phyloP scores from a whole-genome alignment of 1,139 yeast species.

The Suhomyces bribrorum region DNA sequence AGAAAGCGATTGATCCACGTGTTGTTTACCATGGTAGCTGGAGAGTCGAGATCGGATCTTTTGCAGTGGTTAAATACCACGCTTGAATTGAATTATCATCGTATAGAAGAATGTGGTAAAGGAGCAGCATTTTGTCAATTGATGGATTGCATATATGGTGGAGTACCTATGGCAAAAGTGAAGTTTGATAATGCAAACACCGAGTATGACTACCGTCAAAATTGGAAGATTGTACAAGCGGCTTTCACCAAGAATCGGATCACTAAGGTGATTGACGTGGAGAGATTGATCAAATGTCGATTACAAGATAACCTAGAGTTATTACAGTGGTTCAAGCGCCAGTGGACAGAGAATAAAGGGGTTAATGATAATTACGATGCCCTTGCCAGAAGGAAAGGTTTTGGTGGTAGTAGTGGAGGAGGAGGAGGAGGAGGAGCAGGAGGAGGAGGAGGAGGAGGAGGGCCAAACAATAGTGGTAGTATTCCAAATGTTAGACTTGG shows the following conservation, averaged over 20 bases:
- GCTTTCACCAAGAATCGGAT: constrained; percentile 71
- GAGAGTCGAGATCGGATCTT: constrained; percentile 81
- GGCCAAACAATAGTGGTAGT: not conserved
- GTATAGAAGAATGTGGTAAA: constrained; percentile 91
- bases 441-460: not conserved
- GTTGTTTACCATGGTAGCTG: constrained; percentile 34
- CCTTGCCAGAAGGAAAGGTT: constrained; percentile 25
- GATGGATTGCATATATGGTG: constrained; percentile 80
- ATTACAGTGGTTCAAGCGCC: constrained; percentile 85
- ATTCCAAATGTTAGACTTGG: not conserved
- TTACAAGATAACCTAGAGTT: constrained; percentile 93
- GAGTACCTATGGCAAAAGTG: constrained; percentile 76
- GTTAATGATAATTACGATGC: constrained; percentile 68
- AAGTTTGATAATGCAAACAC: constrained; percentile 61
- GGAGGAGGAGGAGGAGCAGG: not conserved
- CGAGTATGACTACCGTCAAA: constrained; percentile 77
- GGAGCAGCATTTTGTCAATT: constrained; percentile 96
- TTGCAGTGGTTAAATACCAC: constrained; percentile 82
- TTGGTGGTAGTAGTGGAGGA: not conserved
- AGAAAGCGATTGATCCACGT: not conserved
- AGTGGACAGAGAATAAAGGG: constrained; percentile 76
- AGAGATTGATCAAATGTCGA: constrained; percentile 77
- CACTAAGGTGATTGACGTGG: constrained; percentile 78
- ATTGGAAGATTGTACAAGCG: constrained; percentile 83
- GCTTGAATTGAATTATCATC: constrained; percentile 63